These are phyloP conservation scores for Cymbidium sinense DNA, from an alignment of 106 monocot species.

Conservation along the genomic window DNA sequence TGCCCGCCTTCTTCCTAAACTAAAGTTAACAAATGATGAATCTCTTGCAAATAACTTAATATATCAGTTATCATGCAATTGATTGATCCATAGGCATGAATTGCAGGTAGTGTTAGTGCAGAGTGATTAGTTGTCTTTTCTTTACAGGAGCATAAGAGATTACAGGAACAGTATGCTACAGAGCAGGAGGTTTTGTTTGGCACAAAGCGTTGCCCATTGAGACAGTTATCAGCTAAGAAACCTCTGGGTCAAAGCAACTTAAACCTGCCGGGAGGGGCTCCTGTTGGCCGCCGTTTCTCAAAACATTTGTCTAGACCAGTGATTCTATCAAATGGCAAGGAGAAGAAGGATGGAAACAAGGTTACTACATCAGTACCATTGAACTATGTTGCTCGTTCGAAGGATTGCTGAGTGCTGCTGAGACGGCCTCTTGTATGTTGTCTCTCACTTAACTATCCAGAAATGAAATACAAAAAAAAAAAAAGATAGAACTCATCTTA, in stretches of 20 bases:
- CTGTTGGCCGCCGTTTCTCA: conserved; percentile 35
- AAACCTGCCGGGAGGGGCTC: conserved; percentile 53
- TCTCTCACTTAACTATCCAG: neutral
- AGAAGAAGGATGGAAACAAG: conserved; percentile 30
- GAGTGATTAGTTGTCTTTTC: neutral
- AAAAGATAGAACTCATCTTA: neutral
- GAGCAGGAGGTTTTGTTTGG: conserved; percentile 75
- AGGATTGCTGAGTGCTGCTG: conserved; percentile 36
- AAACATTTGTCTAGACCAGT: conserved; percentile 37
- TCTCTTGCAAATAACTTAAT: no score
- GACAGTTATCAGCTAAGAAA: conserved; percentile 49
- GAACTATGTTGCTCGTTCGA: conserved; percentile 78
- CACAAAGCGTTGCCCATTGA: conserved; percentile 65
- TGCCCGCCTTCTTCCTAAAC: no score
- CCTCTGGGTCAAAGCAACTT: conserved; percentile 71
- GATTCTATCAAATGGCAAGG: conserved; percentile 40
- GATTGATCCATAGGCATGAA: no score
- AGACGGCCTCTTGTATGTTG: neutral
- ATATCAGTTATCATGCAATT: no score
- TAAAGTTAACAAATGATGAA: no score
- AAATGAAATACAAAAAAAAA: neutral
- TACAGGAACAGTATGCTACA: conserved; percentile 68
- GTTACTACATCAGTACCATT: conserved; percentile 22
- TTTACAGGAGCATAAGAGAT: conserved; percentile 73
- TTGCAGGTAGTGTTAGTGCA: neutral